A percentile compares a stretch with the other conserved stretches of the same genome.
Evolutionary conservation across 768 basidiomycete species (phyloP).

Genomic region (Mycena galopus): DNA sequence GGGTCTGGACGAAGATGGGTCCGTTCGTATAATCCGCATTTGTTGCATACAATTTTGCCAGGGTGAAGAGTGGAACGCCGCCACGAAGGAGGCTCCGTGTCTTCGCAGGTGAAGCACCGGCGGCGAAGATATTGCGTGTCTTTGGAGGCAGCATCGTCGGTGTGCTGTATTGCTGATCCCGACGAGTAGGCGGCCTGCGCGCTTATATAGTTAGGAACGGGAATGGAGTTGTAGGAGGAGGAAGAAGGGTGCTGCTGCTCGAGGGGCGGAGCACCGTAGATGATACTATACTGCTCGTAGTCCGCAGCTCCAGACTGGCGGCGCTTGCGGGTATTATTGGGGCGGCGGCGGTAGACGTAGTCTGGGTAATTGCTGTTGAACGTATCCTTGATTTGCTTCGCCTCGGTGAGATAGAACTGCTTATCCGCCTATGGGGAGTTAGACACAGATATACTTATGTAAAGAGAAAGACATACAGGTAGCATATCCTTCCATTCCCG

Average conservation of each 20-base stretch:
- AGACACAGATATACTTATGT: neutral
- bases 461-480: slow-evolving; percentile 60
- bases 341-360: slow-evolving; percentile 90
- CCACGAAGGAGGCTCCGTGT: slow-evolving; percentile 92
- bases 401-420: slow-evolving; percentile 90
- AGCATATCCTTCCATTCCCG: slow-evolving; percentile 90
- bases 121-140: slow-evolving; percentile 91
- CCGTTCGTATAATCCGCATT: slow-evolving; percentile 91
- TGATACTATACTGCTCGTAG: too few species aligned
- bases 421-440: slow-evolving; percentile 73
- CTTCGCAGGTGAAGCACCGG: slow-evolving; percentile 90
- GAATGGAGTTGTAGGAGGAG: too few species aligned
- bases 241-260: too few species aligned
- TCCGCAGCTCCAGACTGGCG: slow-evolving; percentile 42
- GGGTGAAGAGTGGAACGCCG: slow-evolving; percentile 89
- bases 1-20: slow-evolving; percentile 86
- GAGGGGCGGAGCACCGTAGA: too few species aligned
- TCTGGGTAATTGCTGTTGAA: slow-evolving; percentile 91
- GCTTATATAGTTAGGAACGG: too few species aligned
- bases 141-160: slow-evolving; percentile 42
- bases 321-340: slow-evolving; percentile 85
- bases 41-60: slow-evolving; percentile 94
- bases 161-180: neutral
- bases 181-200: too few species aligned
- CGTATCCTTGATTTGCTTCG: slow-evolving; percentile 85